Evolutionary conservation across 2,329 filamentous ascomycete genomes (phyloP).

Genomic region (Trichoderma harzianum): DNA sequence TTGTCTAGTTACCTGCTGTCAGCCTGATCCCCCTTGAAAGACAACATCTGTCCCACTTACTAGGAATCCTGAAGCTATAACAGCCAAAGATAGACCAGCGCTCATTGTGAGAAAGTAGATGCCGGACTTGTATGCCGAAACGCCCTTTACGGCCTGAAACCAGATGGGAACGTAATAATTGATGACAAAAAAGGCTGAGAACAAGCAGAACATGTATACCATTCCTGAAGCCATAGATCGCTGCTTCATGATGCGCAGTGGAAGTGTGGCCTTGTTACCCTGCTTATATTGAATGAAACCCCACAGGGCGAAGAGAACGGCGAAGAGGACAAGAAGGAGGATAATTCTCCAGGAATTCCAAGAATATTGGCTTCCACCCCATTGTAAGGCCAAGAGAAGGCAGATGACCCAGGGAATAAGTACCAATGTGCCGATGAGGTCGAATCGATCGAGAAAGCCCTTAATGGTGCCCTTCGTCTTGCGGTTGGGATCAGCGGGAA

Average conservation of each 20-base stretch:
- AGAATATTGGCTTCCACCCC: constrained; percentile 36
- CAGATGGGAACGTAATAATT: constrained; percentile 37
- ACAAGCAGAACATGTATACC: constrained; percentile 33
- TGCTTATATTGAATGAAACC: constrained; percentile 21
- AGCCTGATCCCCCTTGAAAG: not conserved
- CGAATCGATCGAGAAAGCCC: not conserved
- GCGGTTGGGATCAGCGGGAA: not conserved
- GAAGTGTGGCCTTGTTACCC: constrained; percentile 23
- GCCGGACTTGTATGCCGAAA: constrained; percentile 30
- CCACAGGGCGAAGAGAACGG: not conserved
- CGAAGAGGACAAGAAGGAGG: not conserved
- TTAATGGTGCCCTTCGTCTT: not conserved
- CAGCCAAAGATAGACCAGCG: constrained; percentile 24
- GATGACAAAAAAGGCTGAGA: constrained; percentile 26
- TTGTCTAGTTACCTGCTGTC: not conserved
- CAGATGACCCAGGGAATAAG: constrained; percentile 37
- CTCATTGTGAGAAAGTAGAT: constrained; percentile 22
- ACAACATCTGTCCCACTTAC: not conserved
- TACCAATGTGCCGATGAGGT: not conserved
- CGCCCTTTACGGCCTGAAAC: constrained; percentile 40
- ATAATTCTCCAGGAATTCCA: constrained; percentile 22
- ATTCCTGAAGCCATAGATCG: constrained; percentile 33
- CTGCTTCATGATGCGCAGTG: constrained; percentile 36
- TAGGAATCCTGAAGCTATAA: not conserved
- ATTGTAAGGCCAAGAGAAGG: constrained; percentile 46